Percentiles rank a stretch among this genome's conserved stretches.
Evolutionary conservation across 768 basidiomycete species (phyloP).

Genomic region (Multifurca ochricompacta): DNA sequence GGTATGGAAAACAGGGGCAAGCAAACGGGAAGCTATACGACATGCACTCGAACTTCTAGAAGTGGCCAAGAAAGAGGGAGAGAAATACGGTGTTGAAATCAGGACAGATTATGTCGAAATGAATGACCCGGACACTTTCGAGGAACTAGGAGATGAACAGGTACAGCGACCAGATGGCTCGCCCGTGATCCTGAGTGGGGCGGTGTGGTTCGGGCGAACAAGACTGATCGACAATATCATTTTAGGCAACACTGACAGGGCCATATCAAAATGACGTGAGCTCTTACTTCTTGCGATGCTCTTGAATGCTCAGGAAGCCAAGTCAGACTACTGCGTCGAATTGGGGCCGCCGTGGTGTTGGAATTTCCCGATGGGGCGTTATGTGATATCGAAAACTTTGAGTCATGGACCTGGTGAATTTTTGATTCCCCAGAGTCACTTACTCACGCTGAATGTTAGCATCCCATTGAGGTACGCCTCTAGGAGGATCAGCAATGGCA

Average conservation of each 20-base stretch:
- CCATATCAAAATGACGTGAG: slow-evolving; percentile 24
- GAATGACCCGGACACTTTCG: slow-evolving; percentile 75
- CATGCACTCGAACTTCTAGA: slow-evolving; percentile 38
- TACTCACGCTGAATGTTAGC: too few relatives aligned
- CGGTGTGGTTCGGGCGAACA: slow-evolving; percentile 78
- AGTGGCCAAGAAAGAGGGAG: slow-evolving; percentile 24
- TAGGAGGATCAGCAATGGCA: too few relatives aligned
- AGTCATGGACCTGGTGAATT: too few relatives aligned
- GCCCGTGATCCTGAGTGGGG: slow-evolving; percentile 74
- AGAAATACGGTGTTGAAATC: slow-evolving; percentile 39
- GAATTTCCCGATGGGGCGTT: too few relatives aligned
- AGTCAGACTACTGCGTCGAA: not conserved
- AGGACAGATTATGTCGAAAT: slow-evolving; percentile 81
- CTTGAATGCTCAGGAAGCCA: not conserved
- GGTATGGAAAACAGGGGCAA: slow-evolving; percentile 46
- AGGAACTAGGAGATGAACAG: slow-evolving; percentile 38
- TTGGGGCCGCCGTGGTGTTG: too few relatives aligned
- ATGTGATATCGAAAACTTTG: too few relatives aligned
- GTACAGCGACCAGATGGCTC: slow-evolving; percentile 24
- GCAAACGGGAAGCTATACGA: slow-evolving; percentile 42
- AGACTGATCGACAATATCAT: slow-evolving; percentile 91
- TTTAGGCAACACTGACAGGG: slow-evolving; percentile 43
- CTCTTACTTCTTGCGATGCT: not conserved
- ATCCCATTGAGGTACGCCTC: too few relatives aligned
- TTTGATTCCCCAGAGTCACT: too few relatives aligned